Conservation (phyloP, 495 filamentous ascomycete species). For the Cudoniella acicularis region DNA sequence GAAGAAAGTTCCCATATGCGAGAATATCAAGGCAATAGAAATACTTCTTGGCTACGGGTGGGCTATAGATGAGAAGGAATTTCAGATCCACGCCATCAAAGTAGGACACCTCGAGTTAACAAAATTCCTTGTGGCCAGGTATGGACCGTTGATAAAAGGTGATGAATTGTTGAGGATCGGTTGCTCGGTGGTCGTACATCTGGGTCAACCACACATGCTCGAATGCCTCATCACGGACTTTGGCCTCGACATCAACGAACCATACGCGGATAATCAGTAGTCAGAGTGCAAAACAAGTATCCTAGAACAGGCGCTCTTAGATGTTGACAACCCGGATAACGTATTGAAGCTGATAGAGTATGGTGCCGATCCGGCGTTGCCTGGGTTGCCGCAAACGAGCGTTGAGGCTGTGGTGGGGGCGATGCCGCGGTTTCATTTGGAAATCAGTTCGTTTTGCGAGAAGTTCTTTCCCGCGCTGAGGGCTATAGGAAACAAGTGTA, state of each 20-base stretch:
- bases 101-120: no score
- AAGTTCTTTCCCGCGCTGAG: not conserved
- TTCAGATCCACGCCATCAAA: no score
- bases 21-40: no score
- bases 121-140: not conserved
- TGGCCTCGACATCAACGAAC: not conserved
- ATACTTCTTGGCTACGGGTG: no score
- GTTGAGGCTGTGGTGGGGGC: not conserved
- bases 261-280: not conserved
- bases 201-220: not conserved
- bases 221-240: not conserved
- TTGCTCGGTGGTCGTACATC: not conserved
- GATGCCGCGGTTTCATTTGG: not conserved
- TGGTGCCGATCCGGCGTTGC: not conserved
- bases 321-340: not conserved
- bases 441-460: not conserved
- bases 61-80: no score
- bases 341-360: not conserved
- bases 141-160: not conserved
- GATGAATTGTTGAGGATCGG: not conserved
- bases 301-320: not conserved
- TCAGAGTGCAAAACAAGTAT: not conserved
- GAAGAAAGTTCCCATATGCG: no score
- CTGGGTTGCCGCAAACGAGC: not conserved
- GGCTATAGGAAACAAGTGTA: not conserved